Conservation (phyloP, 805 yeast genomes). For the Kazachstania psychrophila region DNA sequence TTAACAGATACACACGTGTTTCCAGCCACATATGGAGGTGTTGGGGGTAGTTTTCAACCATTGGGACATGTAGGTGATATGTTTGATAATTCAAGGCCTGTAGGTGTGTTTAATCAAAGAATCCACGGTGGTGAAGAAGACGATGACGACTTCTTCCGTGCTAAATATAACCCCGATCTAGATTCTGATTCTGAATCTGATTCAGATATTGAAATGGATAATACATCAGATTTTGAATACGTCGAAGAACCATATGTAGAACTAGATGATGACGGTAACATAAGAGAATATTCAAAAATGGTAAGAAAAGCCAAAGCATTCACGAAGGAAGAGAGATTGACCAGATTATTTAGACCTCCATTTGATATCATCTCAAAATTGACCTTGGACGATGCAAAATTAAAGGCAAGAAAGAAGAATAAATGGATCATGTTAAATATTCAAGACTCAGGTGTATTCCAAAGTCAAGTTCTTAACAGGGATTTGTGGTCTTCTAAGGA, state of each 20-base stretch:
- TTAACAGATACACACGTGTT: slow-evolving; percentile 37
- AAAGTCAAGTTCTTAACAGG: slow-evolving; percentile 82
- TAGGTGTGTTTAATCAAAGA: slow-evolving; percentile 32
- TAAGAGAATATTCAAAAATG: slow-evolving; percentile 24
- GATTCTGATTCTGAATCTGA: slow-evolving; percentile 31
- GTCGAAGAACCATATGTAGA: slow-evolving; percentile 28
- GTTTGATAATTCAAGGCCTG: slow-evolving; percentile 30
- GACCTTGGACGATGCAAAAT: slow-evolving; percentile 65
- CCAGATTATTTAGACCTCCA: slow-evolving; percentile 84
- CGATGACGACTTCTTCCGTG: slow-evolving; percentile 6
- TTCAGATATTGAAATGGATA: slow-evolving; percentile 27
- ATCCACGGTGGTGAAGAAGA: slow-evolving; percentile 13
- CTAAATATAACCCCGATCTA: slow-evolving; percentile 25
- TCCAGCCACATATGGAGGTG: slow-evolving; percentile 32
- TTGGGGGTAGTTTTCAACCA: slow-evolving; percentile 30
- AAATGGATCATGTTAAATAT: slow-evolving; percentile 85
- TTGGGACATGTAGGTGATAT: slow-evolving; percentile 20
- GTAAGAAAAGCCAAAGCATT: slow-evolving; percentile 20
- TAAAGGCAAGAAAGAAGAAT: slow-evolving; percentile 44
- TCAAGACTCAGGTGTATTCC: slow-evolving; percentile 77
- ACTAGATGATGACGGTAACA: slow-evolving; percentile 32
- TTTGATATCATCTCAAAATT: slow-evolving; percentile 71
- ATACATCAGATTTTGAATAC: slow-evolving; percentile 22
- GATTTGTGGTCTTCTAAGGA: slow-evolving; percentile 79
- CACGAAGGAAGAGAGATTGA: slow-evolving; percentile 47